A percentile compares a stretch with the other conserved stretches of the same genome.
These are phyloP conservation scores for Fusarium sp. DNA, from an alignment of 2,329 filamentous ascomycete genomes.

Conservation along the genomic window DNA sequence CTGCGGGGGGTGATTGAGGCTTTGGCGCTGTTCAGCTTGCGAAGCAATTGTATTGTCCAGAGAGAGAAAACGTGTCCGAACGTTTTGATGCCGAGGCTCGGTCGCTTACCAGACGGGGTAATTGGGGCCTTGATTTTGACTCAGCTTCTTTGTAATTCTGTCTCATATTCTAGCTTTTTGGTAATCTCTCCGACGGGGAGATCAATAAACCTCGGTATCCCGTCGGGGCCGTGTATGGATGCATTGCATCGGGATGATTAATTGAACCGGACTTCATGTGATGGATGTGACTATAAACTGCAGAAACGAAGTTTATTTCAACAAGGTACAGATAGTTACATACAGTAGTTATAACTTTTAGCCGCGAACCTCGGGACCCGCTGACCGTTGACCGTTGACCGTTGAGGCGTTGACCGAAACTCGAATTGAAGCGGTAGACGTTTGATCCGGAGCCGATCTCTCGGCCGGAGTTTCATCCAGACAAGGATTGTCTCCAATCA, in stretches of 20 bases:
- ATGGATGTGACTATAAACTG: neutral
- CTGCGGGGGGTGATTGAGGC: constrained; percentile 13
- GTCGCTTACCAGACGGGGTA: constrained; percentile 12
- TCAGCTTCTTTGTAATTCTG: neutral
- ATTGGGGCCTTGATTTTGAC: constrained; percentile 19
- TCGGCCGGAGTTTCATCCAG: neutral
- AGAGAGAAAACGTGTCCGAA: constrained; percentile 16
- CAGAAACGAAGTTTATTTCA: neutral
- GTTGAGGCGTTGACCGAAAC: neutral
- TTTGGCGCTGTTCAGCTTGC: constrained; percentile 14
- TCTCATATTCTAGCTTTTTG: constrained; percentile 5
- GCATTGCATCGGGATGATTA: neutral
- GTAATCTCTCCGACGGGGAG: constrained; percentile 16
- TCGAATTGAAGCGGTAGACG: neutral
- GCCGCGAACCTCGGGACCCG: neutral
- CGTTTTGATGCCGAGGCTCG: constrained; percentile 14
- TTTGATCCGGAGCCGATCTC: neutral
- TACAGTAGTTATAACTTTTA: neutral
- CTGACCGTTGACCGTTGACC: neutral
- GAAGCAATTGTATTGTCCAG: neutral
- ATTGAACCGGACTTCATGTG: neutral
- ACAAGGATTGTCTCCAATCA: constrained; percentile 1
- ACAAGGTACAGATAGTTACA: no score
- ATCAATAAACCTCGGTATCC: neutral
- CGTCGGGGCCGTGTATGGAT: neutral